Base-by-base conservation (phyloP, 1,284 basidiomycete genomes). In the Ganoderma boninense region DNA sequence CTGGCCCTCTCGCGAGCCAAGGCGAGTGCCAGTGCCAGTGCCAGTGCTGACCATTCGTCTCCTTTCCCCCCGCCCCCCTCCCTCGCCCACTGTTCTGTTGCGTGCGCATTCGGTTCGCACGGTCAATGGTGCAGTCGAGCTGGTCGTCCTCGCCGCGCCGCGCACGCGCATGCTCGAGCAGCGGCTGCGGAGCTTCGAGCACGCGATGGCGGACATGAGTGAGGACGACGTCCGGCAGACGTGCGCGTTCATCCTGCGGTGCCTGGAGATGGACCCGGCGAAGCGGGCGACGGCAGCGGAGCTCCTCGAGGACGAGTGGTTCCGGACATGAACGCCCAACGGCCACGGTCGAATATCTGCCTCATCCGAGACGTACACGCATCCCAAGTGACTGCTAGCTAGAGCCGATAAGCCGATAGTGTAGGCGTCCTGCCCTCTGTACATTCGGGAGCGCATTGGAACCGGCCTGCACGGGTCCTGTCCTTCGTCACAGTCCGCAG, bases 161-260 rank as follows among this genome's bases (percentile, higher is more conserved):
- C 56, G 49, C 18, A 42, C 66, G 35, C 70, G 43, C 44, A 11
- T 40, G 26, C 68, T 67, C 16, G 49, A 62, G 62, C 16, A 13
- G 49, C 62, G 43, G 32, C 64, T 69, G 52, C 44, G n/a, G 20
- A 32, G 20, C 35, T 64, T 63, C 52, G 29, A 42, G 52, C 62
- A 57, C 42, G n/a, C 65, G 23, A 32, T 42, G 8, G 23, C 29
- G 43, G 49, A 44, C 35, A 35, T 69, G 61, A 65, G 43, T 14
- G 66, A 49, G 11, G 59, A 18, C 13, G 69, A 70, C 20, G 32
- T 69, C 11, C 23, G 29, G 14, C 68, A 65, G 11, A 67, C 65
- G 4, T 61, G 66, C 13, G 62, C 69, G 57, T 71, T 73, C 60
- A 49, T 73, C 59, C 40, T 63, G n/a, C 56, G 69, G 23, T 73